These are phyloP conservation scores for Starmerella cellae DNA, from an alignment of 805 yeast species.

Conservation along the genomic window DNA sequence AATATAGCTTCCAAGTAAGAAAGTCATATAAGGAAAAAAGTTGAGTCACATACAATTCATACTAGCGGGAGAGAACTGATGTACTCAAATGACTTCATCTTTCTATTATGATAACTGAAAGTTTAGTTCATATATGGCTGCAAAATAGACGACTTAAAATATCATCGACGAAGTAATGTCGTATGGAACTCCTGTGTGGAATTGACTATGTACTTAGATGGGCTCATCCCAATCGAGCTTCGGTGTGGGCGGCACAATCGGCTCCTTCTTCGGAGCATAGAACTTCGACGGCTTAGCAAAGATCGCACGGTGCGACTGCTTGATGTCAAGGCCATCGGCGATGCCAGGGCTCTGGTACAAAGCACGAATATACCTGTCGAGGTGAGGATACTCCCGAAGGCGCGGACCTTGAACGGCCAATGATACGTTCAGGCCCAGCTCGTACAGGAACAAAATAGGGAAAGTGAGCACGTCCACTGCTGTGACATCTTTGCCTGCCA, in stretches of 20 bases:
- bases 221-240: conserved; percentile 6
- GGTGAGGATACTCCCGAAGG: conserved; percentile 58
- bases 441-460: conserved; percentile 78
- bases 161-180: too few relatives aligned
- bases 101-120: too few relatives aligned
- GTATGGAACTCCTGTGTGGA: too few relatives aligned
- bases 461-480: conserved; percentile 80
- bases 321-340: background rate
- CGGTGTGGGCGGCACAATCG: conserved; percentile 6
- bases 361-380: conserved; percentile 66
- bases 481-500: conserved; percentile 56
- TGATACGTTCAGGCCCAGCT: conserved; percentile 80
- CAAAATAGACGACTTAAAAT: too few relatives aligned
- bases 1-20: too few relatives aligned
- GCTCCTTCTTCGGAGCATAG: background rate
- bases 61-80: too few relatives aligned
- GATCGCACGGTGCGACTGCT: background rate
- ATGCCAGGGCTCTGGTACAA: conserved; percentile 35
- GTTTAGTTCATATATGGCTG: too few relatives aligned
- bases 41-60: too few relatives aligned
- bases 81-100: too few relatives aligned
- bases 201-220: background rate
- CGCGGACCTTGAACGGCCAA: conserved; percentile 74
- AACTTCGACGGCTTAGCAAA: background rate
- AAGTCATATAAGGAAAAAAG: too few relatives aligned